Base-by-base conservation (phyloP, 176 grass and related monocot genomes). In the Bolboschoenus planiculmis region DNA sequence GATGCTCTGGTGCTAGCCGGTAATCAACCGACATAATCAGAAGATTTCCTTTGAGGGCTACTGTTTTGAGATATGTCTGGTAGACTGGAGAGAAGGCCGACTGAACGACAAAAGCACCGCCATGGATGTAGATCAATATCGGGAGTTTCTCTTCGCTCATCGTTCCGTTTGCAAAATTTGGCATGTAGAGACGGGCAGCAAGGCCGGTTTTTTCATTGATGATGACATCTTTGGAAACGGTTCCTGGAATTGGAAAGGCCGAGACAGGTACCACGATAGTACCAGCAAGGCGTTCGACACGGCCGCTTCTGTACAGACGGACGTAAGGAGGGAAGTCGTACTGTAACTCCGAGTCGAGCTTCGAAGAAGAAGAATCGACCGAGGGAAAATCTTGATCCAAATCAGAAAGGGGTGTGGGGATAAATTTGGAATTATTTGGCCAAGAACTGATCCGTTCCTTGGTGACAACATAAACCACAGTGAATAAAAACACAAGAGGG, bases 51-150 rank as follows among this genome's bases (percentile, higher is more conserved):
- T 81, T 42, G 18, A 81, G 56, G 80, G 60, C 79, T 39, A 94
- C 48, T 4, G 78, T 83, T 85, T 83, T 89, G 9, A 91, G 85
- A 78, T 91, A 86, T 39, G 48, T 37, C 79, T 94, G 92, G 83
- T 94, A 91, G 15, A 13, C 6, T 1, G 53, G 78, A n/a, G 87
- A 81, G 56, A 63, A 43, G 15, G 92, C 85, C 20, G 89, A 89
- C 85, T 87, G 61, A 77, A 94, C 4, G 44, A 88, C 80, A 89
- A 94, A 94, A 55, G 84, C 91, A 11, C 92, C 89, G 46, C 89
- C 92, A 61, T 94, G 92, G 87, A 91, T 75, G 85, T 94, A 94
- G 18, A 94, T 85, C 9, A 94, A 50, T 53, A 91, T 51, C 4
- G 92, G 89, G 6, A 94, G 87, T 64, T 83, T 94, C 13, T 64